These are phyloP conservation scores for Verticillium nonalfalfae DNA, from an alignment of 2,329 filamentous ascomycete genomes.

Conservation along the genomic window DNA sequence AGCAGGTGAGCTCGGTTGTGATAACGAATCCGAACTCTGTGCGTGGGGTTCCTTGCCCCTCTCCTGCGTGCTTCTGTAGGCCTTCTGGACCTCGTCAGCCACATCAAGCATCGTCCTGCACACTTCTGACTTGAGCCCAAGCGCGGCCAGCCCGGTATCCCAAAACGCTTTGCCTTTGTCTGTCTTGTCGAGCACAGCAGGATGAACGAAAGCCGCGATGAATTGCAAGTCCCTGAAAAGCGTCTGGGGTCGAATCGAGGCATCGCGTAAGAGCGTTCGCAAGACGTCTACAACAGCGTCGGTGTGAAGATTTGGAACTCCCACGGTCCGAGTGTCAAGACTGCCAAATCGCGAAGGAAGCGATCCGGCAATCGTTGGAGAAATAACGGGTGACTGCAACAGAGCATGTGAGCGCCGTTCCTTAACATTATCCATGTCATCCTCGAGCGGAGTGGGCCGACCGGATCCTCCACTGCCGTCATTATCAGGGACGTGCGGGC, in stretches of 20 bases:
- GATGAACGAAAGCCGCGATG: slow-evolving; percentile 59
- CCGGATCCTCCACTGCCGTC: slow-evolving; percentile 11
- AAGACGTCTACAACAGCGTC: slow-evolving; percentile 55
- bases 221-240: slow-evolving; percentile 78
- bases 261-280: slow-evolving; percentile 59
- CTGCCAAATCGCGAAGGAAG: background rate
- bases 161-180: slow-evolving; percentile 76
- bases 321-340: background rate
- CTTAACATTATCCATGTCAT: slow-evolving; percentile 63
- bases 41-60: slow-evolving; percentile 25
- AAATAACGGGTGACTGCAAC: slow-evolving; percentile 22
- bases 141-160: slow-evolving; percentile 80
- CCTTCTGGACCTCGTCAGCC: slow-evolving; percentile 48
- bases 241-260: slow-evolving; percentile 67
- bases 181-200: slow-evolving; percentile 53
- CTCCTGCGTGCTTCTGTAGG: slow-evolving; percentile 57
- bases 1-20: slow-evolving; percentile 32
- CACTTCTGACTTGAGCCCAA: slow-evolving; percentile 83
- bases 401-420: slow-evolving; percentile 59
- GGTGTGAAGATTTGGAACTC: background rate
- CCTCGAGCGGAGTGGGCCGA: slow-evolving; percentile 48
- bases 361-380: slow-evolving; percentile 15
- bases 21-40: slow-evolving; percentile 7
- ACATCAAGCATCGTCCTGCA: slow-evolving; percentile 71
- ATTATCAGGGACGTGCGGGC: slow-evolving; percentile 23